Evolutionary conservation across 1,284 basidiomycete genomes (phyloP).

Genomic region (Termitomyces sp.): DNA sequence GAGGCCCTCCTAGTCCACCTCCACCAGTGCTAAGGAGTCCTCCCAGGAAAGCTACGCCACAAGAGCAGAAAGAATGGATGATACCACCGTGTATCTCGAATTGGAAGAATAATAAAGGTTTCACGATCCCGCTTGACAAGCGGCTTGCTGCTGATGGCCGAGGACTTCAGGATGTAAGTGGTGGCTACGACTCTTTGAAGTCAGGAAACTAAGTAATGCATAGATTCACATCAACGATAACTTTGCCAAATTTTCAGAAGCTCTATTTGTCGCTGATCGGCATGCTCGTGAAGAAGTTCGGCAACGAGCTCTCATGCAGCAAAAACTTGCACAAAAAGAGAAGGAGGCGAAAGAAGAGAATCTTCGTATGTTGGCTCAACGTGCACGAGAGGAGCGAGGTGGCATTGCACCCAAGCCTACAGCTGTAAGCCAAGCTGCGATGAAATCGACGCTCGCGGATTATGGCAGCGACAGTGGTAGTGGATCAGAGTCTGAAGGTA

Average conservation of each 20-base stretch:
- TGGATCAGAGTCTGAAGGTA: slow-evolving; percentile 42
- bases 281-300: slow-evolving; percentile 98
- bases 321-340: slow-evolving; percentile 96
- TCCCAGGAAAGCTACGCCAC: slow-evolving; percentile 91
- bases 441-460: slow-evolving; percentile 76
- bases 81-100: slow-evolving; percentile 99
- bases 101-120: slow-evolving; percentile 99
- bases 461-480: slow-evolving; percentile 77
- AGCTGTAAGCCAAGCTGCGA: slow-evolving; percentile 54
- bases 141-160: slow-evolving; percentile 96
- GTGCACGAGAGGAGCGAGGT: slow-evolving; percentile 89
- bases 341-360: slow-evolving; percentile 97
- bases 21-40: slow-evolving; percentile 96
- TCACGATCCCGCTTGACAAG: slow-evolving; percentile 98
- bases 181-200: slow-evolving; percentile 13
- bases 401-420: slow-evolving; percentile 67
- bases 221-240: slow-evolving; percentile 98
- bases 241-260: slow-evolving; percentile 98
- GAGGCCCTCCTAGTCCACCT: slow-evolving; percentile 93
- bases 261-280: slow-evolving; percentile 93
- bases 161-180: slow-evolving; percentile 90
- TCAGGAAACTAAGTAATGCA: not conserved
- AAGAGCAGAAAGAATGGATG: slow-evolving; percentile 99
- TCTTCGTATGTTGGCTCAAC: slow-evolving; percentile 88
- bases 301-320: slow-evolving; percentile 95